phyloP scores from a whole-genome alignment of 139 green algal species.

The Picochlorum costavermella region DNA sequence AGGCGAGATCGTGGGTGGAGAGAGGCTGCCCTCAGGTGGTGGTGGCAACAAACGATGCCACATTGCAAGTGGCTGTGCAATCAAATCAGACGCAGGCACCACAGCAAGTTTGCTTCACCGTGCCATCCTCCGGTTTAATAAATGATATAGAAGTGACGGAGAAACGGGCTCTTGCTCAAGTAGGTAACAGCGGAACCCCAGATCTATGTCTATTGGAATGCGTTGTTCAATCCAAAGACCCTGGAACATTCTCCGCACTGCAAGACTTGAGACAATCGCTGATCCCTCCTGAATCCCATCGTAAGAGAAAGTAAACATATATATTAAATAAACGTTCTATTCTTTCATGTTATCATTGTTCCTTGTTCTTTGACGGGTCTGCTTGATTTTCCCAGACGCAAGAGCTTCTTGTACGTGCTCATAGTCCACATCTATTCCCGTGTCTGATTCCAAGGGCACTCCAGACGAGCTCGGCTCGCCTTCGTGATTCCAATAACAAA shows the following conservation, averaged over 20 bases:
- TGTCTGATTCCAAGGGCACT: constrained; percentile 19
- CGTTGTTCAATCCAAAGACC: constrained; percentile 6
- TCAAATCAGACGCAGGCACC: background rate
- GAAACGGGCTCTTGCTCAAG: background rate
- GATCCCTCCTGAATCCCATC: background rate
- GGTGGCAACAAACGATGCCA: constrained; percentile 3
- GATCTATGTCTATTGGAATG: background rate
- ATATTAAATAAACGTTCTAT: background rate
- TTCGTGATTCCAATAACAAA: constrained; percentile 55
- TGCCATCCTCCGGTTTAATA: constrained; percentile 3
- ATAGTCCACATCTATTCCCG: background rate
- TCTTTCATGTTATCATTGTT: background rate
- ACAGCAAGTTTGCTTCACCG: background rate
- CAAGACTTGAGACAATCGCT: constrained; percentile 4
- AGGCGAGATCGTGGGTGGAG: background rate
- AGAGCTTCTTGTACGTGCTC: background rate
- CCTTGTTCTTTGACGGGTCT: background rate
- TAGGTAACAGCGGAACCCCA: background rate
- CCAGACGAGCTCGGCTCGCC: constrained; percentile 40
- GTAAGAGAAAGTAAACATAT: background rate
- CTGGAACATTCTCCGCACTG: constrained; percentile 1
- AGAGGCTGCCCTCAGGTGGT: constrained; percentile 2
- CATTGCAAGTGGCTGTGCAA: constrained; percentile 1
- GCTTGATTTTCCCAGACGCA: background rate
- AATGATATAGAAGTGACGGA: constrained; percentile 9